Evolutionary conservation across 305 asterid genomes (phyloP).

Genomic region (Solanum hybrid): DNA sequence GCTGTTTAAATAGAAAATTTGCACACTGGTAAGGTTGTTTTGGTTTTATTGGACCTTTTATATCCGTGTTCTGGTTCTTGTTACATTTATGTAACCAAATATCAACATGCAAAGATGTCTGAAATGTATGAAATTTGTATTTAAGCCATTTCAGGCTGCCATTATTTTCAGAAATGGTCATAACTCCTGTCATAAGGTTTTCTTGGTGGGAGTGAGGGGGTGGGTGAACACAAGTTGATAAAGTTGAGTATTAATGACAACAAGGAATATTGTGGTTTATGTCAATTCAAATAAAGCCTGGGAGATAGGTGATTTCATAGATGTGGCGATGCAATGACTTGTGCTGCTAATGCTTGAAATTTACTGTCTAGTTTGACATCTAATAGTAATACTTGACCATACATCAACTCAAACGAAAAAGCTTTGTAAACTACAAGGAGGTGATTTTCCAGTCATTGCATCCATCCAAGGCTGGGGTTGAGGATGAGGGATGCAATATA

Average conservation of each 20-base stretch:
- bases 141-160: neutral
- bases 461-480: neutral
- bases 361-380: neutral
- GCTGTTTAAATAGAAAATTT: conserved; percentile 64
- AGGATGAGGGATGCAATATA: neutral
- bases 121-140: neutral
- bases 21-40: conserved; percentile 49
- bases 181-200: neutral
- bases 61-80: neutral
- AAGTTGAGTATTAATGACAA: neutral
- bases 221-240: neutral
- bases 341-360: neutral
- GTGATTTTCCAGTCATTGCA: neutral
- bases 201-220: neutral
- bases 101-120: neutral
- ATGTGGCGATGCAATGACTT: neutral
- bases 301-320: neutral
- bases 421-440: neutral
- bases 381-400: neutral
- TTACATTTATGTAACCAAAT: neutral
- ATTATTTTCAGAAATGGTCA: neutral
- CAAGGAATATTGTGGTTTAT: neutral
- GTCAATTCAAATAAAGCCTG: neutral
- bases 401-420: neutral
- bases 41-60: neutral